phyloP scores from a whole-genome alignment of 2,329 filamentous ascomycete genomes.

The Daldinia sp. region DNA sequence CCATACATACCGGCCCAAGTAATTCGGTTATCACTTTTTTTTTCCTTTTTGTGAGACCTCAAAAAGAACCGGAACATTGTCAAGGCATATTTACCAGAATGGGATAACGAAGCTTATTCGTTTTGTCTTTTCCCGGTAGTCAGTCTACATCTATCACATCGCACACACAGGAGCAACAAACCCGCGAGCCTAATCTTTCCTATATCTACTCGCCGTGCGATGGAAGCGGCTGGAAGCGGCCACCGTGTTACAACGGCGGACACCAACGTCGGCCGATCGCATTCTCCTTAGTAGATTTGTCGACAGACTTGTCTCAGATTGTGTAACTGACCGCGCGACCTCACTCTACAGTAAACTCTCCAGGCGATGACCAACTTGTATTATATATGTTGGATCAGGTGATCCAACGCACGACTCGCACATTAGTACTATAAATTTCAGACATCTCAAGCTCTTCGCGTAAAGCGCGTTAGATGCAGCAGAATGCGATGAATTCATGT shows the following conservation, averaged over 20 bases:
- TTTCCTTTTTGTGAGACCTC: background rate
- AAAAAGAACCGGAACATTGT: background rate
- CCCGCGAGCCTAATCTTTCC: slow-evolving; percentile 29
- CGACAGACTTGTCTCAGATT: slow-evolving; percentile 34
- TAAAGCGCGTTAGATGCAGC: slow-evolving; percentile 2
- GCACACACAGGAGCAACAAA: slow-evolving; percentile 9
- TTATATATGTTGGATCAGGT: slow-evolving; percentile 15
- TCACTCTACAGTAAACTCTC: slow-evolving; percentile 15
- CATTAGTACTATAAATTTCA: slow-evolving; percentile 7
- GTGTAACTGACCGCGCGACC: slow-evolving; percentile 31
- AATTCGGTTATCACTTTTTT: background rate
- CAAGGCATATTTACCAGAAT: background rate
- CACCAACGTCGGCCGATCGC: slow-evolving; percentile 41
- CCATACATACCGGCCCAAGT: background rate
- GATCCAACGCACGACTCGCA: slow-evolving; percentile 7
- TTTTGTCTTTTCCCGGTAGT: background rate
- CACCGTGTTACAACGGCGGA: slow-evolving; percentile 34
- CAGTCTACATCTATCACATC: slow-evolving; percentile 10
- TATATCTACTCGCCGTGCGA: slow-evolving; percentile 26
- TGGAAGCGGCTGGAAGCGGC: slow-evolving; percentile 35
- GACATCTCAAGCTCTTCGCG: background rate
- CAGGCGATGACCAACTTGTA: slow-evolving; percentile 27
- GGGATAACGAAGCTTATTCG: background rate
- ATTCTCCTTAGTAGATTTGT: slow-evolving; percentile 32
- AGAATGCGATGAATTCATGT: slow-evolving; percentile 11